Conservation (phyloP, 2,329 filamentous ascomycete genomes). For the Macrophomina pseudophaseolina region DNA sequence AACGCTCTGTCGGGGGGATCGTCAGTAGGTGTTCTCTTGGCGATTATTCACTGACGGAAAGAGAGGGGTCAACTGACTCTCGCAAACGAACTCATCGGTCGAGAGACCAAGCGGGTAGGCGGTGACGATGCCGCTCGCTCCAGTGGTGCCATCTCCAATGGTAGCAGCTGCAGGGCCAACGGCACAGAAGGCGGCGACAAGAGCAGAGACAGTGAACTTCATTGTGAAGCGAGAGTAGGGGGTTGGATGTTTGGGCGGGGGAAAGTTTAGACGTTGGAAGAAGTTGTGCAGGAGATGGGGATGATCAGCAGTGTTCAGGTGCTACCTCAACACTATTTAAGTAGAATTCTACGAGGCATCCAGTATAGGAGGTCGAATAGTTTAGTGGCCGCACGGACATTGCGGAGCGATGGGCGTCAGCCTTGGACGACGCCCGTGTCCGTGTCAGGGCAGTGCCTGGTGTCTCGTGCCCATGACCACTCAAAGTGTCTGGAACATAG, state of each 20-base stretch:
- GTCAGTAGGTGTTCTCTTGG: not conserved
- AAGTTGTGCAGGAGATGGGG: not conserved
- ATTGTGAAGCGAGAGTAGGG: not conserved
- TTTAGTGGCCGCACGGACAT: not conserved
- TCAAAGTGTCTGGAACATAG: not conserved
- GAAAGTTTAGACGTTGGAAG: not conserved
- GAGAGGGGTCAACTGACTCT: slow-evolving; percentile 3
- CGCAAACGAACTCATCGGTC: slow-evolving; percentile 4
- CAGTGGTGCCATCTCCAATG: not conserved
- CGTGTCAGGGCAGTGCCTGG: not conserved
- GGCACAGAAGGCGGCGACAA: not conserved
- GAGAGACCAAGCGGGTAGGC: not conserved
- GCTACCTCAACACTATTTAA: not conserved
- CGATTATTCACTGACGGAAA: not conserved
- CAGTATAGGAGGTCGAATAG: not conserved
- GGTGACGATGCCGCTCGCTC: not conserved
- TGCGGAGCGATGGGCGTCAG: not conserved
- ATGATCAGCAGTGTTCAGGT: not conserved
- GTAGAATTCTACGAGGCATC: not conserved
- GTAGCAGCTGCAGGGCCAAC: not conserved
- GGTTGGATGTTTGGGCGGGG: not conserved
- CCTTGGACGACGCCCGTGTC: not conserved
- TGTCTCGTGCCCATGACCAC: not conserved
- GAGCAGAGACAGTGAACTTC: not conserved
- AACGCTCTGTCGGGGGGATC: not conserved